Evolutionary conservation across 768 basidiomycete genomes (phyloP), one percentile per base, ranked within the genome.

Genomic region (Phlebiopsis flavidoalba): DNA sequence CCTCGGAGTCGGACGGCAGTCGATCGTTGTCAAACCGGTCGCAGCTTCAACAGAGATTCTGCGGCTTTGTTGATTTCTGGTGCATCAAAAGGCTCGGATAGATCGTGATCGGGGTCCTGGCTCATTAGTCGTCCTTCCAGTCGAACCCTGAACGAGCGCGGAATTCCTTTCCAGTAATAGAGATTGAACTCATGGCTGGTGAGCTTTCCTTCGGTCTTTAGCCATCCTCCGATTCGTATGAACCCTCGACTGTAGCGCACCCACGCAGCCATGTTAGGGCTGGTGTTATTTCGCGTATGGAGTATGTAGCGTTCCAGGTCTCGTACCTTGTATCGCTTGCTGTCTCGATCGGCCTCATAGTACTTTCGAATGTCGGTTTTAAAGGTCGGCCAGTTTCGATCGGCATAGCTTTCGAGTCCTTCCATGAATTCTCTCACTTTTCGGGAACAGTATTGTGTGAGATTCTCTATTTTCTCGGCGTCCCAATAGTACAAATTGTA

Each of bases 211-310:
- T 12, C 36, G 5, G 3, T 22, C 35, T 33, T 15, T 3, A 58
- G 21, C 48, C 53, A 55, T 48, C 60, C 60, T 15, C 31, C 53
- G 21, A 61, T 61, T 22, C 54, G 53, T 5, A 61, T 49, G 35
- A 48, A 61, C 15, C 48, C 35, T 2, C 47, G 60, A 24, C 22
- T 48, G 37, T 61, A 61, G 6, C 26, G 35, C 10, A 40, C 56
- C 60, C 60, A 61, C 1, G 3, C 22, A 2, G 4, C 31, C 45
- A 61, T 19, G 26, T 1, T 40, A 6, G 26, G n/a, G n/a, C 50
- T 33, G 7, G 19, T 1, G 3, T 31, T 21, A 10, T 53, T 4
- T 24, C 15, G 2, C 3, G 47, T 35, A 1, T 36, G 36, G 2
- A n/a, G 54, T 8, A 54, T 26, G 31, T 55, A 56, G 6, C 2